Base-by-base conservation (phyloP, 164 flowering plant species). In the Nelumbo lutea region DNA sequence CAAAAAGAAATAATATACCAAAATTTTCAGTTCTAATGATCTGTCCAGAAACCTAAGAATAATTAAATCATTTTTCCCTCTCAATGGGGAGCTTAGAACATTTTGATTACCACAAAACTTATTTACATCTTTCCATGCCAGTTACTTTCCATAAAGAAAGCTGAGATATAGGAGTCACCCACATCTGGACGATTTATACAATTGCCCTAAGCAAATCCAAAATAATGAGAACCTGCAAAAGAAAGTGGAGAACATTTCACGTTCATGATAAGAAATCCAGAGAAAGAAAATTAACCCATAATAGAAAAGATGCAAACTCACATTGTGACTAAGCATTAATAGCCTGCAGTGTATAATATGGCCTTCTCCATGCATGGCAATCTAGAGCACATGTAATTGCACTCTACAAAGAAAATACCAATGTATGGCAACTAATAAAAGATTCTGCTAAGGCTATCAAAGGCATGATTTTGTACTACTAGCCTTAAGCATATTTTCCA, bases 101-200 rank as follows among this genome's bases (percentile, higher is more conserved):
- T 56, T 57, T 13, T 70, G 55, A 73, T 43, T 65, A 69, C 61
- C 70, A 70, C 65, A 62, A 75, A 74, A 62, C 47, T 65, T 80
- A 80, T 79, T 67, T 84, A 82, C 84, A 77, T 75, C 72, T 68
- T 67, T 65, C 73, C 73, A 56, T 69, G 71, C 73, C 42, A 74
- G 71, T 66, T 62, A 2, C 15, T 45, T 69, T 69, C 73, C 70
- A 67, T 59, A 70, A 66, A 59, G 63, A 70, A 64, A 42, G 68
- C 47, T 13, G 53, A 46, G 60, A 14, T 62, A 66, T 56, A 59
- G 73, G 67, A 55, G 51, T n/a, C 62, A 59, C 75, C 75, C 57
- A 38, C 44, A 67, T 65, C 65, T 47, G 72, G 69, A 64, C 57
- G 72, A 67, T 68, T 59, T 70, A 66, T 68, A 76, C 80, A 62